Evolutionary conservation across 2,329 filamentous ascomycete species (phyloP).

Genomic region (Tothia fuscella): DNA sequence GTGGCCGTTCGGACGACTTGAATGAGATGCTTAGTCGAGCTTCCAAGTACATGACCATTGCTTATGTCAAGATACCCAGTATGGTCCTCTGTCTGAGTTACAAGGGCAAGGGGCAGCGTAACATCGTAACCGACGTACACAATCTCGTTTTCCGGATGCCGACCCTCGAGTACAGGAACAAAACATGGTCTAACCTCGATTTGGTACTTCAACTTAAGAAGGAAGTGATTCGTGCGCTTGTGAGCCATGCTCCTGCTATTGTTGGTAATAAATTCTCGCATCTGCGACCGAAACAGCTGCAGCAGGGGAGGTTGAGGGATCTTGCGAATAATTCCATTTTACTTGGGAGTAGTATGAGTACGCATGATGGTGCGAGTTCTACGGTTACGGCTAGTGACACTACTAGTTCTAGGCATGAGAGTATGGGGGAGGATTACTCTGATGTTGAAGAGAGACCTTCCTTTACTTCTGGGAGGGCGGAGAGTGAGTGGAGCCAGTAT

Average conservation of each 20-base stretch:
- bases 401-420: not conserved
- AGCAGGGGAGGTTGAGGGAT: constrained; percentile 69
- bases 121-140: constrained; percentile 81
- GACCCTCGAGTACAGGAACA: constrained; percentile 91
- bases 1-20: constrained; percentile 70
- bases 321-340: constrained; percentile 68
- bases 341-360: constrained; percentile 20
- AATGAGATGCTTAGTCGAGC: constrained; percentile 94
- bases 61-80: constrained; percentile 87
- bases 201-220: constrained; percentile 87
- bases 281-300: constrained; percentile 68
- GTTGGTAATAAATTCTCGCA: constrained; percentile 95
- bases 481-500: not conserved
- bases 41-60: constrained; percentile 94
- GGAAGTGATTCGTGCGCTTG: constrained; percentile 83
- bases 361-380: not conserved
- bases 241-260: constrained; percentile 90
- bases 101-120: constrained; percentile 90
- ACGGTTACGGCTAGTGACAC: not conserved
- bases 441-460: constrained; percentile 2
- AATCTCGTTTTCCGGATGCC: constrained; percentile 95
- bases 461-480: not conserved
- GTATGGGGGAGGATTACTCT: not conserved
- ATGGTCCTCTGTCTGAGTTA: constrained; percentile 93
- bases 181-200: constrained; percentile 97